phyloP scores from a whole-genome alignment of 371 early-diverging fungal genomes.

The Mortierella sp. region DNA sequence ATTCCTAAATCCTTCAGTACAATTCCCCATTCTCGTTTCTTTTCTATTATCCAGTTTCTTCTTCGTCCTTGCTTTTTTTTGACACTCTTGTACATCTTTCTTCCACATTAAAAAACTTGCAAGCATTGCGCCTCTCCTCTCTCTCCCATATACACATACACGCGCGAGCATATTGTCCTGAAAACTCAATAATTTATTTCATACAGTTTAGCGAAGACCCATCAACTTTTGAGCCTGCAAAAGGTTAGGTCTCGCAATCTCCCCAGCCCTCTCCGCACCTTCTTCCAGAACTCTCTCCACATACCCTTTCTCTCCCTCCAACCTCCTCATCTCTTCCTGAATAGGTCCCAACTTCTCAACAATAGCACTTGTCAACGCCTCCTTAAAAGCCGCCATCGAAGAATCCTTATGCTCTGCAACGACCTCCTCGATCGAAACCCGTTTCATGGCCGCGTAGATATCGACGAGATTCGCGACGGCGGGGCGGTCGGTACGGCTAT shows the following conservation, averaged over 20 bases:
- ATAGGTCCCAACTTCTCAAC: constrained; percentile 76
- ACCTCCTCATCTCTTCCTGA: constrained; percentile 68
- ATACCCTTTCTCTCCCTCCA: constrained; percentile 73
- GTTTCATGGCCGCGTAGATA: constrained; percentile 78
- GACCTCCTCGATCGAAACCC: constrained; percentile 60
- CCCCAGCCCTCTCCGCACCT: constrained; percentile 74
- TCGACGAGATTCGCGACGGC: constrained; percentile 88
- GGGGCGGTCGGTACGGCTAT: constrained; percentile 81
- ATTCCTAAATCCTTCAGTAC: background rate
- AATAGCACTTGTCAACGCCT: constrained; percentile 76
- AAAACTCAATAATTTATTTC: background rate
- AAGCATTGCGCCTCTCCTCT: background rate
- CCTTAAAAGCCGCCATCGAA: constrained; percentile 80
- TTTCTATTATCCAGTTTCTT: background rate
- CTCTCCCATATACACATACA: background rate
- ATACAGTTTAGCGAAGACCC: constrained; percentile 61
- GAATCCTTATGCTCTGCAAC: constrained; percentile 62
- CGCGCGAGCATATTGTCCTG: background rate
- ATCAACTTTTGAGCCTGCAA: constrained; percentile 69
- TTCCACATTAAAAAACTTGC: background rate
- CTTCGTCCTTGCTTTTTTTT: background rate
- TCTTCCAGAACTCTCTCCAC: constrained; percentile 72
- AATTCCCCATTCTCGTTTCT: background rate
- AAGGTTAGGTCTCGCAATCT: constrained; percentile 69
- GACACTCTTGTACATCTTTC: background rate